phyloP scores from a whole-genome alignment of 2,329 filamentous ascomycete species.

The Diatrype stigma region DNA sequence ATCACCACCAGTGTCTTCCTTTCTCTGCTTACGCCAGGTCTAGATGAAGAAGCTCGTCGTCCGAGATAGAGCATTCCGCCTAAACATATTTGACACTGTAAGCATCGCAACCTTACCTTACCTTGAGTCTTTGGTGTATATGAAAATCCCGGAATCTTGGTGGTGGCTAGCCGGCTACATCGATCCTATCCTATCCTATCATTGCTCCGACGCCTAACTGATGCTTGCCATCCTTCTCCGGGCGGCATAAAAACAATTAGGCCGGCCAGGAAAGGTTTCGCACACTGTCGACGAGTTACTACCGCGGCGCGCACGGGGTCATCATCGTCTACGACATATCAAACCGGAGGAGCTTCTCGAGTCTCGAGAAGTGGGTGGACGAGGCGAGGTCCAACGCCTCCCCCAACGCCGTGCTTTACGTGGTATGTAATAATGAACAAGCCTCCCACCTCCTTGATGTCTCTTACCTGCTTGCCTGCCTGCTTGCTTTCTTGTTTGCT shows the following conservation, averaged over 20 bases:
- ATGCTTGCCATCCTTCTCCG: too few relatives aligned
- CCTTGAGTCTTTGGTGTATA: too few relatives aligned
- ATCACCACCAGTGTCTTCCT: too few relatives aligned
- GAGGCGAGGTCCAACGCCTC: slow-evolving; percentile 48
- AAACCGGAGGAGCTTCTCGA: slow-evolving; percentile 44
- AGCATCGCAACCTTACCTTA: too few relatives aligned
- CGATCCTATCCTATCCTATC: too few relatives aligned
- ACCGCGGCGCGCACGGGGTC: slow-evolving; percentile 46
- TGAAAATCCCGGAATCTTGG: too few relatives aligned
- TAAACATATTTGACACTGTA: slow-evolving; percentile 51
- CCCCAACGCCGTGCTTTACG: slow-evolving; percentile 43
- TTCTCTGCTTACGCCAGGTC: background rate
- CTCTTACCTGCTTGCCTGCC: too few relatives aligned
- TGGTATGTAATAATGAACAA: slow-evolving; percentile 29
- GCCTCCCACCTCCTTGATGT: background rate
- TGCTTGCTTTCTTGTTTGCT: too few relatives aligned
- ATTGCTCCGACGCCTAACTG: too few relatives aligned
- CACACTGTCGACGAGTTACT: slow-evolving; percentile 47
- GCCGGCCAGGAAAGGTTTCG: slow-evolving; percentile 46
- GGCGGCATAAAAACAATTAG: slow-evolving; percentile 19
- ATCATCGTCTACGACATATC: slow-evolving; percentile 47
- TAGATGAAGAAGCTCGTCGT: slow-evolving; percentile 51
- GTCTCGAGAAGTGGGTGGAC: slow-evolving; percentile 51
- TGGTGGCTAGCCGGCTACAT: too few relatives aligned
- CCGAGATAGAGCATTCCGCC: slow-evolving; percentile 45